Percentiles rank a stretch among this genome's conserved stretches.
phyloP scores from a whole-genome alignment of 1,139 yeast genomes.

The Saccharomyces hybrid region DNA sequence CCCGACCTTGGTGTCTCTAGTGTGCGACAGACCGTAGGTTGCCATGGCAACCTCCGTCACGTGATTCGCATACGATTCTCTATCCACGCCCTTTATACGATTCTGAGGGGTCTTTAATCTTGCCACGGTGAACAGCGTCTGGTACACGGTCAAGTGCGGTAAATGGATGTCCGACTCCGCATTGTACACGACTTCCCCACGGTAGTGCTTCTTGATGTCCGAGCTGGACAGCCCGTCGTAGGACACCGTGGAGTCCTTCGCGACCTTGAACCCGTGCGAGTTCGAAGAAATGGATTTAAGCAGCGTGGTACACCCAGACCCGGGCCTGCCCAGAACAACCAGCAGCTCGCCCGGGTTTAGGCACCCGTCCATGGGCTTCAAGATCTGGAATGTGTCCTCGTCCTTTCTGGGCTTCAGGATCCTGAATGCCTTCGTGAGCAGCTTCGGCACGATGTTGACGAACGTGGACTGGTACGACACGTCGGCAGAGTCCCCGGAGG shows the following conservation, averaged over 20 bases:
- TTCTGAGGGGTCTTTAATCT: conserved; percentile 57
- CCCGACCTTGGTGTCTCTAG: conserved; percentile 62
- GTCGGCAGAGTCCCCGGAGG: conserved; percentile 69
- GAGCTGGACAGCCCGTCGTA: conserved; percentile 45
- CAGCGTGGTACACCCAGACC: conserved; percentile 78
- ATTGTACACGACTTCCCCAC: conserved; percentile 67
- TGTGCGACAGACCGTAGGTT: conserved; percentile 61
- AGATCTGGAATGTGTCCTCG: conserved; percentile 42
- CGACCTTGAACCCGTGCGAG: conserved; percentile 64
- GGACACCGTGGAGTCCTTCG: conserved; percentile 40
- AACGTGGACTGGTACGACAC: conserved; percentile 76
- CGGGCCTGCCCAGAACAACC: conserved; percentile 76
- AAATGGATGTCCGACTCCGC: conserved; percentile 69
- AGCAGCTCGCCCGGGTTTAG: conserved; percentile 65
- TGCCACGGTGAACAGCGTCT: conserved; percentile 62
- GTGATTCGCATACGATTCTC: conserved; percentile 53
- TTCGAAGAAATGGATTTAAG: conserved; percentile 62
- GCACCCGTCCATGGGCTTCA: conserved; percentile 61
- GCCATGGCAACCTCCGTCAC: conserved; percentile 66
- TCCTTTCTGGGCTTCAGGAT: conserved; percentile 21
- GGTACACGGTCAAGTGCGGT: conserved; percentile 66
- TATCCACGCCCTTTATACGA: conserved; percentile 50
- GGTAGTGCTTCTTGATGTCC: conserved; percentile 44
- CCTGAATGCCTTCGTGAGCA: conserved; percentile 15
- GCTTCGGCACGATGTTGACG: conserved; percentile 39